These are phyloP conservation scores for Kodamaea laetipori DNA, from an alignment of 805 yeast genomes.

Conservation along the genomic window DNA sequence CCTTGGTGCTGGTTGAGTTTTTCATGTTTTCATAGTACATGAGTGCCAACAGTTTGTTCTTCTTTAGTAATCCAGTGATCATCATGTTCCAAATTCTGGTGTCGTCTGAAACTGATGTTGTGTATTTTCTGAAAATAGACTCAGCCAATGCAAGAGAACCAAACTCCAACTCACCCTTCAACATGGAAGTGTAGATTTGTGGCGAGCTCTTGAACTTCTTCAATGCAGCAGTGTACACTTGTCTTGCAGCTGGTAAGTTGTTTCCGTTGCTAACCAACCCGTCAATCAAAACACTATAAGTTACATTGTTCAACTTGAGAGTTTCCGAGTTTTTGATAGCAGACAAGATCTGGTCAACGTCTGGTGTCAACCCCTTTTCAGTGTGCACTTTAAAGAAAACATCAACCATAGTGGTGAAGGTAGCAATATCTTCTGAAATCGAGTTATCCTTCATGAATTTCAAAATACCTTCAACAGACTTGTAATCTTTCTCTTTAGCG, in stretches of 20 bases:
- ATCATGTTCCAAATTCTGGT: slow-evolving; percentile 45
- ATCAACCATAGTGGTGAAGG: slow-evolving; percentile 62
- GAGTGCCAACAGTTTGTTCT: slow-evolving; percentile 42
- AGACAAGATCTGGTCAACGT: slow-evolving; percentile 41
- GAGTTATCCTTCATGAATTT: slow-evolving; percentile 43
- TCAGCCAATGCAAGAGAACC: slow-evolving; percentile 40
- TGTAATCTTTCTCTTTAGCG: slow-evolving; percentile 41
- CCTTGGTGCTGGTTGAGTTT: slow-evolving; percentile 19
- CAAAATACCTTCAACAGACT: slow-evolving; percentile 52
- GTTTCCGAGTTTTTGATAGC: slow-evolving; percentile 37
- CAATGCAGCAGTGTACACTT: slow-evolving; percentile 46
- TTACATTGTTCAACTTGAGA: slow-evolving; percentile 44
- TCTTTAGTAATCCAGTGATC: slow-evolving; percentile 32
- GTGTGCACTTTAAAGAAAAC: slow-evolving; percentile 49
- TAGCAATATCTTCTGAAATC: slow-evolving; percentile 59
- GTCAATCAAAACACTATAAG: slow-evolving; percentile 54
- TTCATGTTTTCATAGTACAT: slow-evolving; percentile 41
- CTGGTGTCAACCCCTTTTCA: slow-evolving; percentile 46
- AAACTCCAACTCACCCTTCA: slow-evolving; percentile 46
- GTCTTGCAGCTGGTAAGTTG: slow-evolving; percentile 53
- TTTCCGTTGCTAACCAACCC: slow-evolving; percentile 52
- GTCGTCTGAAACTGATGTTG: slow-evolving; percentile 36
- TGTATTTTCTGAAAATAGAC: slow-evolving; percentile 35
- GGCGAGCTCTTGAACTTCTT: slow-evolving; percentile 32
- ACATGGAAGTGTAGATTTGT: slow-evolving; percentile 47